phyloP scores from a whole-genome alignment of 192 early-diverging fungal genomes.

The Dispira parvispora region DNA sequence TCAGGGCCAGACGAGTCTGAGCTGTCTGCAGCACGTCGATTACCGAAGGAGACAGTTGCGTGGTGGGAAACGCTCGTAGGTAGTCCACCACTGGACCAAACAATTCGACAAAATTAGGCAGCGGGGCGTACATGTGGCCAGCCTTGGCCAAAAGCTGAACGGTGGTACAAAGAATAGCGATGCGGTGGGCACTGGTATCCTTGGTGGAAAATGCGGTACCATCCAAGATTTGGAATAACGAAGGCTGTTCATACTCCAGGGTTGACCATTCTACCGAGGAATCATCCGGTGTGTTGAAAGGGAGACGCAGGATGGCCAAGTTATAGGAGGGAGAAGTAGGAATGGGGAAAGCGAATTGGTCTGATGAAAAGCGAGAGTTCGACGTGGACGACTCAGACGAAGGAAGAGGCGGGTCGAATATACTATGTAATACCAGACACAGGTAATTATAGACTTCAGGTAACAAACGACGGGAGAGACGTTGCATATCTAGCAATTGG shows the following conservation, averaged over 20 bases:
- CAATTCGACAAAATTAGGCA: constrained; percentile 4
- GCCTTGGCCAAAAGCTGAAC: background rate
- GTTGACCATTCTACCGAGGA: background rate
- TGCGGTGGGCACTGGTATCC: too few relatives aligned
- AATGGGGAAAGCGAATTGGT: background rate
- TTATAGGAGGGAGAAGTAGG: background rate
- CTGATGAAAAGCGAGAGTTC: background rate
- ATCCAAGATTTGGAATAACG: background rate
- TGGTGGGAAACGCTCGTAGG: background rate
- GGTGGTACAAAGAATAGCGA: background rate
- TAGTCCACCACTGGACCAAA: background rate
- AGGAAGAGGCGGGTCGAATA: background rate
- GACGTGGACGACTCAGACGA: background rate
- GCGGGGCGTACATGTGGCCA: background rate
- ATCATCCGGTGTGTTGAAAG: too few relatives aligned
- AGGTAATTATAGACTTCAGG: constrained; percentile 59
- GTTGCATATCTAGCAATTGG: constrained; percentile 44
- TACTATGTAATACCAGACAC: background rate
- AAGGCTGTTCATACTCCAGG: too few relatives aligned
- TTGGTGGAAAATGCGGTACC: too few relatives aligned
- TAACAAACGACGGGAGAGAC: constrained; percentile 50
- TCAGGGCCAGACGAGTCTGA: constrained; percentile 27
- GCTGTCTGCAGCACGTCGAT: constrained; percentile 10
- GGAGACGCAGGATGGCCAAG: background rate
- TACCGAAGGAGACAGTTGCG: constrained; percentile 13